phyloP scores from a whole-genome alignment of 805 yeast species.

The Candida orba region DNA sequence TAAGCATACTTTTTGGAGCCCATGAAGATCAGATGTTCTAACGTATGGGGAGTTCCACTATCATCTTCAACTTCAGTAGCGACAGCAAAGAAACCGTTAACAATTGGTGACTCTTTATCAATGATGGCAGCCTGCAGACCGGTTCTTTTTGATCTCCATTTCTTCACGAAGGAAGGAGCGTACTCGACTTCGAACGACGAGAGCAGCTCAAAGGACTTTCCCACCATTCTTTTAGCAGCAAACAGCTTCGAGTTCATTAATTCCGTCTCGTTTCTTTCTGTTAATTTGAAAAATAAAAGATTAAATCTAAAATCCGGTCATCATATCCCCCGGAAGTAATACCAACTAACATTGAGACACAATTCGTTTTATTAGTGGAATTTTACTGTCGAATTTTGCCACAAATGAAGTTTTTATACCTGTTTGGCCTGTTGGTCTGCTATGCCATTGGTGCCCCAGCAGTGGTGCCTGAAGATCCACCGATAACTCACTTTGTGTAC shows the following conservation, averaged over 20 bases:
- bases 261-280: background rate
- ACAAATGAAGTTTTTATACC: conserved; percentile 11
- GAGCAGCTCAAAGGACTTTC: conserved; percentile 31
- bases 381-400: background rate
- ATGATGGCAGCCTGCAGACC: conserved; percentile 77
- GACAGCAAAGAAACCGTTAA: conserved; percentile 91
- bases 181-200: conserved; percentile 60
- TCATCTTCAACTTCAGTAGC: conserved; percentile 87
- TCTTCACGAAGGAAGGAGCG: conserved; percentile 62
- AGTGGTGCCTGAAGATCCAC: conserved; percentile 15
- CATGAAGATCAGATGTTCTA: conserved; percentile 92
- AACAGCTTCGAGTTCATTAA: background rate
- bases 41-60: conserved; percentile 90
- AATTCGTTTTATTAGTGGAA: too few relatives aligned
- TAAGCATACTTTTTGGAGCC: conserved; percentile 86
- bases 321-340: background rate
- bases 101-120: conserved; percentile 76
- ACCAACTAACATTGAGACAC: background rate
- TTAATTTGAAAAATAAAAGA: background rate
- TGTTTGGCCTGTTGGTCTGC: conserved; percentile 4
- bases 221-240: conserved; percentile 1
- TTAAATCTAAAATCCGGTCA: background rate
- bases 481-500: conserved; percentile 21
- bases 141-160: conserved; percentile 74
- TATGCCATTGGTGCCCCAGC: conserved; percentile 10